phyloP scores from a whole-genome alignment of 768 basidiomycete species.

The Artomyces pyxidatus region DNA sequence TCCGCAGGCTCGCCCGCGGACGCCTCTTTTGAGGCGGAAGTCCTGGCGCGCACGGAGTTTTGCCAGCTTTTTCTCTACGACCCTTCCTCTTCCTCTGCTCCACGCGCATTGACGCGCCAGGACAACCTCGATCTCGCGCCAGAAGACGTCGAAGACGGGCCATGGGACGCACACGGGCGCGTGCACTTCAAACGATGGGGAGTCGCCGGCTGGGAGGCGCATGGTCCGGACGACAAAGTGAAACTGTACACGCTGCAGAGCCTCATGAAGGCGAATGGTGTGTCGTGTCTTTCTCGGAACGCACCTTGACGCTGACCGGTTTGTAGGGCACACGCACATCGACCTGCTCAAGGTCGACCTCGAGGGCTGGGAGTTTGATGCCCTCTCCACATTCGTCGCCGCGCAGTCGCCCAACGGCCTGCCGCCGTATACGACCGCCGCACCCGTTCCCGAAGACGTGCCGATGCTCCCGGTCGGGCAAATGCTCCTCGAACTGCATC shows the following conservation, averaged over 20 bases:
- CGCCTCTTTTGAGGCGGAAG: constrained; percentile 54
- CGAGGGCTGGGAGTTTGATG: constrained; percentile 41
- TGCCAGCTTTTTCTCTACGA: constrained; percentile 62
- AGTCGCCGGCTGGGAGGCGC: constrained; percentile 30
- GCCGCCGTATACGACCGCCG: constrained; percentile 14
- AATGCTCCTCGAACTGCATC: constrained; percentile 38
- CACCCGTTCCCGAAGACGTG: background rate
- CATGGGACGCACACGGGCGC: constrained; percentile 24
- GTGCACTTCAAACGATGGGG: constrained; percentile 37
- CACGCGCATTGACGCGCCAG: constrained; percentile 11
- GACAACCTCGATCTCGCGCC: constrained; percentile 9
- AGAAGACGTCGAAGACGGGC: constrained; percentile 25
- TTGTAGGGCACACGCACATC: constrained; percentile 25
- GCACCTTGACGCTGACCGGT: background rate
- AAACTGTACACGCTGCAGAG: constrained; percentile 38
- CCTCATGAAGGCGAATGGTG: constrained; percentile 36
- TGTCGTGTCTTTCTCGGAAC: constrained; percentile 7
- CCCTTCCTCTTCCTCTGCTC: constrained; percentile 13
- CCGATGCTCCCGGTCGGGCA: constrained; percentile 36
- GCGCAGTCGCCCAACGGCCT: constrained; percentile 28
- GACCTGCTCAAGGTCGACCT: constrained; percentile 40
- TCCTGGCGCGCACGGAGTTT: constrained; percentile 36
- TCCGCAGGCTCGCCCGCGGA: constrained; percentile 44
- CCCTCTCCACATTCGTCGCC: constrained; percentile 31
- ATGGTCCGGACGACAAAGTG: constrained; percentile 21